phyloP scores from a whole-genome alignment of 768 basidiomycete species.

The Tricholomella constricta region DNA sequence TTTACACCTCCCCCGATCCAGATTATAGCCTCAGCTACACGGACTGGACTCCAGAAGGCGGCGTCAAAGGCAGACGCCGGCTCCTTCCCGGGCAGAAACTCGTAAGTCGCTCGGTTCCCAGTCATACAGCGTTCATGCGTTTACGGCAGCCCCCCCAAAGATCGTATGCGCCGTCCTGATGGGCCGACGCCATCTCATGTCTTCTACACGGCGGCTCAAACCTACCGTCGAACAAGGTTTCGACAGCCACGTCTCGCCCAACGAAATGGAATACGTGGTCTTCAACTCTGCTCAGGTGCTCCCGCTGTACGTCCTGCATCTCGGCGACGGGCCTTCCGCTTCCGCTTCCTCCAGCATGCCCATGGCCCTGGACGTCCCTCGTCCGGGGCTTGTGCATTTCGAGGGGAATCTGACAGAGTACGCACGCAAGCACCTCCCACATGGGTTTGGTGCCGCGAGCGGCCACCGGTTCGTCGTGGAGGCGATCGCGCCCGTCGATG shows the following conservation, averaged over 20 bases:
- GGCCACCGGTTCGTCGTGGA: conserved; percentile 10
- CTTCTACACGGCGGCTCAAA: not conserved
- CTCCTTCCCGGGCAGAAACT: conserved; percentile 15
- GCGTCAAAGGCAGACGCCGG: not conserved
- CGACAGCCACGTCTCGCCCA: conserved; percentile 13
- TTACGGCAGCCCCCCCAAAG: not conserved
- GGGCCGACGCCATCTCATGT: conserved; percentile 9
- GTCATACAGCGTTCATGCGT: too few species aligned
- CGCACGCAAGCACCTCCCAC: conserved; percentile 12
- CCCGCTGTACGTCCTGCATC: conserved; percentile 12
- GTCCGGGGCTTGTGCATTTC: not conserved
- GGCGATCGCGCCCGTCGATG: conserved; percentile 11
- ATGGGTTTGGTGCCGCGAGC: conserved; percentile 10
- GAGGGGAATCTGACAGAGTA: conserved; percentile 7
- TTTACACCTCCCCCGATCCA: conserved; percentile 13
- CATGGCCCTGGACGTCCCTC: not conserved
- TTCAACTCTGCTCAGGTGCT: conserved; percentile 12
- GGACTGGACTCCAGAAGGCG: conserved; percentile 3
- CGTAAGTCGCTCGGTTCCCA: conserved; percentile 1
- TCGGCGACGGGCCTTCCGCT: conserved; percentile 7
- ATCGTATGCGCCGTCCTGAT: conserved; percentile 9
- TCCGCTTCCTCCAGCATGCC: not conserved
- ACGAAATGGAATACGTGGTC: conserved; percentile 8
- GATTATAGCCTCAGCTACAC: conserved; percentile 9
- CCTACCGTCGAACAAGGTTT: conserved; percentile 4